Evolutionary conservation across 2,329 filamentous ascomycete species (phyloP).

Genomic region (Ascochyta koolunga): DNA sequence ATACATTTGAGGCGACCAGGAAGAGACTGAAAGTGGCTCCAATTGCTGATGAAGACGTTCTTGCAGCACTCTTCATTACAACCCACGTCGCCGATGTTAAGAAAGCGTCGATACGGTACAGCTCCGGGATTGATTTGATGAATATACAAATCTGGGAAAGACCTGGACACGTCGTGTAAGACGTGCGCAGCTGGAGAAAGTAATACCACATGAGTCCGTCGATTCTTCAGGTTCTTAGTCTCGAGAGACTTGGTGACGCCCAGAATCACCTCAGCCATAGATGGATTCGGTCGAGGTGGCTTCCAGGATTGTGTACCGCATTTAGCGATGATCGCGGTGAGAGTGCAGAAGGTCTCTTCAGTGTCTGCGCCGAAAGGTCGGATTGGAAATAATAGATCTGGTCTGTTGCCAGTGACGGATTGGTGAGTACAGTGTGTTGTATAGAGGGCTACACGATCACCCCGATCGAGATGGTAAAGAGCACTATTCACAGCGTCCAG

Average conservation of each 20-base stretch:
- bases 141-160: constrained; percentile 28
- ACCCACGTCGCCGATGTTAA: constrained; percentile 16
- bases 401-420: constrained; percentile 31
- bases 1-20: constrained; percentile 31
- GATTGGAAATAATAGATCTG: constrained; percentile 34
- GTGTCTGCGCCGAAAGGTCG: constrained; percentile 18
- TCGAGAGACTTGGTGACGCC: constrained; percentile 31
- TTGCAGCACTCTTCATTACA: constrained; percentile 32
- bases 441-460: constrained; percentile 39
- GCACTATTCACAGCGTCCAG: constrained; percentile 24
- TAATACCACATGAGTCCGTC: constrained; percentile 35
- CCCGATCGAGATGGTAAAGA: constrained; percentile 23
- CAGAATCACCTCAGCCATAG: constrained; percentile 35
- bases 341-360: constrained; percentile 22
- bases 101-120: constrained; percentile 26
- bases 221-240: constrained; percentile 15
- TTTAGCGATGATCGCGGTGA: constrained; percentile 25
- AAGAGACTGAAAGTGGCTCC: constrained; percentile 30
- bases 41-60: constrained; percentile 36
- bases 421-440: constrained; percentile 41
- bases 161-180: constrained; percentile 31
- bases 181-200: constrained; percentile 32
- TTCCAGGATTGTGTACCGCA: constrained; percentile 33
- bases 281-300: constrained; percentile 37
- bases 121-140: constrained; percentile 38